phyloP scores from a whole-genome alignment of 2,329 filamentous ascomycete genomes.

The Cladophialophora chaetospira region DNA sequence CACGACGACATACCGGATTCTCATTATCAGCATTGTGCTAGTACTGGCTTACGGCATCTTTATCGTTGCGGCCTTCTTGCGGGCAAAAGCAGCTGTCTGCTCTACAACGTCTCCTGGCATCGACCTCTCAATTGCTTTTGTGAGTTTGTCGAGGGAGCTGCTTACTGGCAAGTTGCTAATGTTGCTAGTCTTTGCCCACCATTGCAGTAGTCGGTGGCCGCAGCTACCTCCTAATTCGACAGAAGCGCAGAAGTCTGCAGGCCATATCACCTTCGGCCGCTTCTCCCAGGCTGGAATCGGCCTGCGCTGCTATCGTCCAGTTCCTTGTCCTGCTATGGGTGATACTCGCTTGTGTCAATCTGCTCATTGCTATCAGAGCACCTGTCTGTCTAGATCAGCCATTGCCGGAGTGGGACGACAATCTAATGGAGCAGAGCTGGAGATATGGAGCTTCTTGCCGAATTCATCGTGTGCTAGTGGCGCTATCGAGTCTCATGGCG shows the following conservation, averaged over 20 bases:
- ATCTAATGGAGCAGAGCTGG: conserved; percentile 20
- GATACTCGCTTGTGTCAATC: conserved; percentile 22
- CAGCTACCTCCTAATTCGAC: conserved; percentile 17
- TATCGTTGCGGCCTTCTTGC: conserved; percentile 12
- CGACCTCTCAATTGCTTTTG: conserved; percentile 23
- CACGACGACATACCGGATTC: conserved; percentile 9
- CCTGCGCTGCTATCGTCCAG: conserved; percentile 10
- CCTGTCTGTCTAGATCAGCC: conserved; percentile 20
- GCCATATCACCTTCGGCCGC: conserved; percentile 16
- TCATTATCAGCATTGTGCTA: conserved; percentile 8
- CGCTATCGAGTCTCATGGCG: conserved; percentile 23
- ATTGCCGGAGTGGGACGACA: conserved; percentile 8
- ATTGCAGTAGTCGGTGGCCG: conserved; percentile 15
- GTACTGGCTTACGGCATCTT: conserved; percentile 17
- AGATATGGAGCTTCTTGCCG: conserved; percentile 20
- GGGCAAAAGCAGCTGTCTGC: conserved; percentile 14
- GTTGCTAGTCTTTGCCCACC: conserved; percentile 18
- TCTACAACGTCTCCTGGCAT: conserved; percentile 21
- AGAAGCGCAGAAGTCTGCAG: conserved; percentile 8
- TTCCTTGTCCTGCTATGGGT: conserved; percentile 22
- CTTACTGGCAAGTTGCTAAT: neutral
- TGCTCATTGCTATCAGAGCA: conserved; percentile 20
- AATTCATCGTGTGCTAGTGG: conserved; percentile 23
- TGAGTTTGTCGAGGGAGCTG: conserved; percentile 3
- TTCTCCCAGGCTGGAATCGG: conserved; percentile 15